phyloP scores from a whole-genome alignment of 805 yeast genomes.

The Saccharomycopsis fodiens region DNA sequence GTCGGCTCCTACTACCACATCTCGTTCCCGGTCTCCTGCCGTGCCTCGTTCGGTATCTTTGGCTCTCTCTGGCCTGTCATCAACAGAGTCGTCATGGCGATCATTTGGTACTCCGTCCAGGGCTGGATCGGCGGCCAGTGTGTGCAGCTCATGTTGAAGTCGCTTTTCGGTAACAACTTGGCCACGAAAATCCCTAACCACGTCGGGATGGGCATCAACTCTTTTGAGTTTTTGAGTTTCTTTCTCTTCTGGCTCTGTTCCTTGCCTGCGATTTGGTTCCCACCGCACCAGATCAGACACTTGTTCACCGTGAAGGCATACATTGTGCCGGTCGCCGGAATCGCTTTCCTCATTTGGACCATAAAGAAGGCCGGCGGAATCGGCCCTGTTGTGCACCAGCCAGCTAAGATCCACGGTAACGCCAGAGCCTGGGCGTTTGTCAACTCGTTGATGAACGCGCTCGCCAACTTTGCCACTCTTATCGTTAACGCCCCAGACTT shows the following conservation, averaged over 20 bases:
- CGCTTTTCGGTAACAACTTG: conserved; percentile 66
- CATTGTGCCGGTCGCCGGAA: conserved; percentile 74
- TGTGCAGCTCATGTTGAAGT: conserved; percentile 64
- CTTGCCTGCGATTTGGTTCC: conserved; percentile 73
- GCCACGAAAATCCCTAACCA: conserved; percentile 56
- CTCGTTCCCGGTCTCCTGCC: conserved; percentile 74
- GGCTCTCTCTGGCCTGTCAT: conserved; percentile 85
- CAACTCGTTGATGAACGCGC: conserved; percentile 65
- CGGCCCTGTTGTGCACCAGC: conserved; percentile 61
- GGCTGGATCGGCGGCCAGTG: conserved; percentile 81
- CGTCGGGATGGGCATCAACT: conserved; percentile 55
- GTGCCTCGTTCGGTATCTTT: conserved; percentile 81
- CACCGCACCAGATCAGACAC: conserved; percentile 77
- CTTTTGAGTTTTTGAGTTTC: conserved; percentile 66
- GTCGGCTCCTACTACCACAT: conserved; percentile 77
- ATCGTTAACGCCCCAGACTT: conserved; percentile 87
- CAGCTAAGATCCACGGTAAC: conserved; percentile 45
- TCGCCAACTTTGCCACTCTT: conserved; percentile 85
- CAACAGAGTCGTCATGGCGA: conserved; percentile 82
- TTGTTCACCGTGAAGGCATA: conserved; percentile 77
- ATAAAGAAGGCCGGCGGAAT: conserved; percentile 71
- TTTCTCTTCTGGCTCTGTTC: conserved; percentile 78
- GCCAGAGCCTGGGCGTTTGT: conserved; percentile 80
- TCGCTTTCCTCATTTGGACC: conserved; percentile 80
- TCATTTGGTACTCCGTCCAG: conserved; percentile 86